phyloP scores from a whole-genome alignment of 164 flowering plant species.

The Buxus sempervirens region DNA sequence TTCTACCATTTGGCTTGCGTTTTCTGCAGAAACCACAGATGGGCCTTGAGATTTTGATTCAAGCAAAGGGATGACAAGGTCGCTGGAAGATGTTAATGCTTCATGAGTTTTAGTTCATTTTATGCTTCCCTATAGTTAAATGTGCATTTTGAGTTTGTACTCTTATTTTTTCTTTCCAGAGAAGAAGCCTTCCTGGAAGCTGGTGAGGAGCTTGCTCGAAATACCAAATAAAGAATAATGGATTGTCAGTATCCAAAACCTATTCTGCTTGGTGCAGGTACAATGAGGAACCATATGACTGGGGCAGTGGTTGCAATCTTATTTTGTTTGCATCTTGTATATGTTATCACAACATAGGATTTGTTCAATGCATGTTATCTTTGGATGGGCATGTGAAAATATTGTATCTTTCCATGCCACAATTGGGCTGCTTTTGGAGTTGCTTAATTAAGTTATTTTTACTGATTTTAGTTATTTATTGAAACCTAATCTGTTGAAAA shows the following conservation, averaged over 20 bases:
- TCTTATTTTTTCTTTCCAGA: conserved; percentile 42
- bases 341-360: background rate
- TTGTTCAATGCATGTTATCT: background rate
- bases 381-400: background rate
- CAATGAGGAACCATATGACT: conserved; percentile 90
- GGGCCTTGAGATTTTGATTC: conserved; percentile 99
- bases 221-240: conserved; percentile 63
- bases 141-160: conserved; percentile 4
- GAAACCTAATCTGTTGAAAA: too few relatives aligned
- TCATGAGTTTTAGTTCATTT: background rate
- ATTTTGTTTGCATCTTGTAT: background rate
- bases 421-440: too few relatives aligned
- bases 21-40: conserved; percentile 99
- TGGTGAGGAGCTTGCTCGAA: conserved; percentile 72
- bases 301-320: conserved; percentile 71
- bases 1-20: conserved; percentile 95
- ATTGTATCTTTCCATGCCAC: too few relatives aligned
- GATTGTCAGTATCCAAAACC: conserved; percentile 95
- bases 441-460: too few relatives aligned
- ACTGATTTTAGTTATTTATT: too few relatives aligned
- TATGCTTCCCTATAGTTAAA: background rate
- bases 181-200: conserved; percentile 91
- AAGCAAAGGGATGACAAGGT: conserved; percentile 91
- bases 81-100: background rate
- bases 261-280: conserved; percentile 95